Evolutionary conservation across 306 rosid species (phyloP).

Genomic region (Vachellia collinsii): DNA sequence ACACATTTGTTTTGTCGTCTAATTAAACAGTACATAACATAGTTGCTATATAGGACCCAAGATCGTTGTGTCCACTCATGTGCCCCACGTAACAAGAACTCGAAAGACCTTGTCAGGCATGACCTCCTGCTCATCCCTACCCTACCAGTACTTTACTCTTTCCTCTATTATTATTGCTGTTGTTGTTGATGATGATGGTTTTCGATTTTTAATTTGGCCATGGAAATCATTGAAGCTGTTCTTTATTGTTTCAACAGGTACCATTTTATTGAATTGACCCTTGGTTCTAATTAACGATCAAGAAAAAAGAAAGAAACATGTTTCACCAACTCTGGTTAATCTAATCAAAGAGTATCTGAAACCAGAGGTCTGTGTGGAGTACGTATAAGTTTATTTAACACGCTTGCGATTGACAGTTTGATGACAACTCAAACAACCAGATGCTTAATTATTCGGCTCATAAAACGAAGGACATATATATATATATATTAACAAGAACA

Average conservation of each 20-base stretch:
- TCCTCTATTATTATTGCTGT: background rate
- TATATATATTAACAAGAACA: background rate
- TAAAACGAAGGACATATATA: background rate
- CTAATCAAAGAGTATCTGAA: background rate
- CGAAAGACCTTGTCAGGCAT: no score
- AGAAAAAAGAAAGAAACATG: background rate
- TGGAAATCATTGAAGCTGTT: background rate
- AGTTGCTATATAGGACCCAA: background rate
- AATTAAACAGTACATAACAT: no score
- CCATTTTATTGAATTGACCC: no score
- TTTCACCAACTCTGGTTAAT: background rate
- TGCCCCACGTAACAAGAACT: background rate
- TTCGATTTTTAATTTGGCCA: background rate
- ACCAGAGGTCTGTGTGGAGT: background rate
- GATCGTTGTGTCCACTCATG: background rate
- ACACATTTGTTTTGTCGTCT: no score
- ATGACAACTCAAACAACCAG: slow-evolving; percentile 3
- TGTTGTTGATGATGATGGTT: background rate
- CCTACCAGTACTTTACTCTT: background rate
- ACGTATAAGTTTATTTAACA: background rate
- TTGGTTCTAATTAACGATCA: background rate
- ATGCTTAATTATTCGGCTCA: background rate
- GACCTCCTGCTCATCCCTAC: background rate
- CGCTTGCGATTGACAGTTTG: background rate
- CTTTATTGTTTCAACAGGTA: no score